phyloP scores from a whole-genome alignment of 2,329 filamentous ascomycete species.

The Endothia cerciana region DNA sequence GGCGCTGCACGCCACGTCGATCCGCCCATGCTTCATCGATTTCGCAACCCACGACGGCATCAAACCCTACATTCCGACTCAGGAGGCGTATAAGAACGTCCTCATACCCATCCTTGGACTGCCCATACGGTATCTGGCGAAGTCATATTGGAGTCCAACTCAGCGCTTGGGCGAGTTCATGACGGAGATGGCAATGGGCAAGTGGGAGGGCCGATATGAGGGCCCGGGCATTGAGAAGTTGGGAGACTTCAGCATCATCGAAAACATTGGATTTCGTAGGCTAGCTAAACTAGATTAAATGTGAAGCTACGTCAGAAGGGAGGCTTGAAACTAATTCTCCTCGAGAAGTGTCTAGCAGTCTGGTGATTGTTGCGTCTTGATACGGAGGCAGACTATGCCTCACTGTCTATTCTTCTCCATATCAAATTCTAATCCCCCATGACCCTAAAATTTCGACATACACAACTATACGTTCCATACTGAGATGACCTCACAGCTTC shows the following conservation, averaged over 20 bases:
- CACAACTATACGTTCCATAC: background rate
- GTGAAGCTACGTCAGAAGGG: background rate
- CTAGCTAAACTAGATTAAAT: slow-evolving; percentile 36
- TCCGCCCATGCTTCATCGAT: slow-evolving; percentile 66
- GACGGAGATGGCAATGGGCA: slow-evolving; percentile 50
- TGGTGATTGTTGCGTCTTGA: background rate
- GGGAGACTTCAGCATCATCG: slow-evolving; percentile 42
- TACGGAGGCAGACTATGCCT: background rate
- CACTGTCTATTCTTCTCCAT: background rate
- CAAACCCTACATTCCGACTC: slow-evolving; percentile 45
- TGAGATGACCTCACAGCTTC: slow-evolving; percentile 27
- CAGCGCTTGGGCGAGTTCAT: slow-evolving; percentile 48
- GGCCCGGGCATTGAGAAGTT: slow-evolving; percentile 40
- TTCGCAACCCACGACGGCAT: slow-evolving; percentile 44
- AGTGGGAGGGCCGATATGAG: slow-evolving; percentile 35
- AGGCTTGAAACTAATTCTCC: background rate
- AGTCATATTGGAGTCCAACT: slow-evolving; percentile 46
- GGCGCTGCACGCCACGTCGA: slow-evolving; percentile 56
- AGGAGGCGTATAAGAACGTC: slow-evolving; percentile 30
- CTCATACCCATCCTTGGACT: slow-evolving; percentile 33
- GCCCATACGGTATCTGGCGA: slow-evolving; percentile 31
- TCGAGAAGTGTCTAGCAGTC: background rate
- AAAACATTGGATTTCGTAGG: slow-evolving; percentile 42
- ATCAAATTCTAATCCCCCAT: too few relatives aligned
- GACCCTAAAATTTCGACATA: too few relatives aligned